These are phyloP conservation scores for Hypoxylon sp. DNA, from an alignment of 2,329 filamentous ascomycete species.

Conservation along the genomic window DNA sequence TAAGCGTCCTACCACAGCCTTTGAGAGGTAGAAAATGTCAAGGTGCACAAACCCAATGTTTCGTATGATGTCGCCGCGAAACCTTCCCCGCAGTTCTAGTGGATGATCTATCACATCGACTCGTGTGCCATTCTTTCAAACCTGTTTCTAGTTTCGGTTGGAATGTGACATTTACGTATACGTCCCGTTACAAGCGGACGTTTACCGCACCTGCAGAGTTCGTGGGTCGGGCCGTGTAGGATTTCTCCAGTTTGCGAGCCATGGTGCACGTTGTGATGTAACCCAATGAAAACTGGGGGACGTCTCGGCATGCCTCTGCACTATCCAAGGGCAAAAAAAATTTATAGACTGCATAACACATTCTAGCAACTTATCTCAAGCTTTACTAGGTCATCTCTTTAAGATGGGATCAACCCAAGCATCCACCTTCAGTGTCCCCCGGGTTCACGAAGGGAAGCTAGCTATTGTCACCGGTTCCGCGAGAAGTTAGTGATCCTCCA, in stretches of 20 bases:
- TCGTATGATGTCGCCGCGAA: background rate
- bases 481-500: slow-evolving; percentile 57
- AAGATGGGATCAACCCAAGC: slow-evolving; percentile 9
- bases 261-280: background rate
- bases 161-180: slow-evolving; percentile 10
- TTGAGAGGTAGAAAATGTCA: background rate
- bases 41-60: background rate
- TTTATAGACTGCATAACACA: background rate
- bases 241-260: background rate
- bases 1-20: background rate
- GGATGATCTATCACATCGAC: slow-evolving; percentile 19
- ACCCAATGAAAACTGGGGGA: background rate
- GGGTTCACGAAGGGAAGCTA: slow-evolving; percentile 62
- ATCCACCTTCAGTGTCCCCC: background rate
- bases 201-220: slow-evolving; percentile 6
- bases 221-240: slow-evolving; percentile 20
- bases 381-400: background rate
- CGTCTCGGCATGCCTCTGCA: background rate
- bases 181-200: background rate
- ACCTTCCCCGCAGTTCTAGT: slow-evolving; percentile 2
- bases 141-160: background rate
- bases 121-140: slow-evolving; percentile 2
- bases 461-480: slow-evolving; percentile 68
- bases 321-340: background rate
- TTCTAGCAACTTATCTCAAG: background rate